Percentiles rank a stretch among this genome's conserved stretches.
phyloP scores from a whole-genome alignment of 2,329 filamentous ascomycete genomes.

The Cercospora citrullina region DNA sequence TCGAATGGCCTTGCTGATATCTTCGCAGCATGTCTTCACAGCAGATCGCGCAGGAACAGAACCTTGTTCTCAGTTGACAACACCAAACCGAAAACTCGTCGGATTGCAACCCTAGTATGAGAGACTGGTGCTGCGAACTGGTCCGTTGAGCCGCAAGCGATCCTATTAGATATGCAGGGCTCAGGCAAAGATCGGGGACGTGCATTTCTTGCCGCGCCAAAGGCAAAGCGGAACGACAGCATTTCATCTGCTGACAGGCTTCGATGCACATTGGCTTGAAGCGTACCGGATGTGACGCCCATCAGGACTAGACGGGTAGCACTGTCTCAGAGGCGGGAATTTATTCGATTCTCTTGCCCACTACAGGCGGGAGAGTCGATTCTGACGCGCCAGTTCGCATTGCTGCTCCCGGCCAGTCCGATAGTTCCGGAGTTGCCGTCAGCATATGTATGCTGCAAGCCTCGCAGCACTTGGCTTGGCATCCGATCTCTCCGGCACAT shows the following conservation, averaged over 20 bases:
- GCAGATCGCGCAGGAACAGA: too few relatives aligned
- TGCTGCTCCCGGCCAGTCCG: background rate
- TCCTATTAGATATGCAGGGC: background rate
- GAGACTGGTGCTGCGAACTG: background rate
- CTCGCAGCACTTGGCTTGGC: background rate
- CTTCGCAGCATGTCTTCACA: too few relatives aligned
- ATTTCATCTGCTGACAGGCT: background rate
- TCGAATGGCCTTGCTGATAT: background rate
- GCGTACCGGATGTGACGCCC: background rate
- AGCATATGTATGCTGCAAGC: background rate
- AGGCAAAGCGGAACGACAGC: background rate
- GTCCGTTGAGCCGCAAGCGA: background rate
- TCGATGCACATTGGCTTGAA: background rate
- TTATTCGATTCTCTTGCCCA: background rate
- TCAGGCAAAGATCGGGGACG: background rate
- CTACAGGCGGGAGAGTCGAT: background rate
- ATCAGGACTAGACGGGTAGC: background rate
- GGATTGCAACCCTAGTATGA: background rate
- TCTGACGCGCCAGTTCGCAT: background rate
- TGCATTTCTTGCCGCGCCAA: background rate
- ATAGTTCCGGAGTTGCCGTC: background rate
- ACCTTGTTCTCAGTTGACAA: background rate
- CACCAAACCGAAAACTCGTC: background rate
- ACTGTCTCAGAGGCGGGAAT: background rate
- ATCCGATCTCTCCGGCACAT: background rate